Conservation (phyloP, 257 asterid genomes). For the Petunia axillaris region DNA sequence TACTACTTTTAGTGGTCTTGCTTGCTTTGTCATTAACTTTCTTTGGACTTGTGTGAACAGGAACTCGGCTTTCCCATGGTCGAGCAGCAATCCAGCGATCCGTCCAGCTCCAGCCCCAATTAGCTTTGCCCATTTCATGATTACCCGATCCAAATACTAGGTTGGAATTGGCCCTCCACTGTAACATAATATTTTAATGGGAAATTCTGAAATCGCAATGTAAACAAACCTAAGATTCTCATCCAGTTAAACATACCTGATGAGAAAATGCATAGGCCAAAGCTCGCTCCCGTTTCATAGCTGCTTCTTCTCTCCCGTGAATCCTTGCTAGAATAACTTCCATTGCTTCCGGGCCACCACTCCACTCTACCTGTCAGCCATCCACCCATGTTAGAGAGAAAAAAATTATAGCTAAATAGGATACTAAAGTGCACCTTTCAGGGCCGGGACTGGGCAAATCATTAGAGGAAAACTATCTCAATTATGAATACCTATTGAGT, state of each 20-base stretch:
- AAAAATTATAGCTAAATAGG: background rate
- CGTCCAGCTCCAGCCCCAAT: constrained; percentile 99
- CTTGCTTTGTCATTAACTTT: constrained; percentile 43
- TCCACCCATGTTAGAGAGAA: constrained; percentile 25
- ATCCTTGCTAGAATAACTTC: constrained; percentile 76
- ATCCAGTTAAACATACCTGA: constrained; percentile 53
- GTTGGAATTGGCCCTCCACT: constrained; percentile 87
- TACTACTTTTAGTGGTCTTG: constrained; percentile 41
- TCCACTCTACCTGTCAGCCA: constrained; percentile 84
- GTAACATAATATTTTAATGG: constrained; percentile 31
- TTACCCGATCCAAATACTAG: constrained; percentile 56
- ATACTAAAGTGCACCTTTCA: background rate
- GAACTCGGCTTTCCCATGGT: constrained; percentile 91
- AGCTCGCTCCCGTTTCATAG: constrained; percentile 85
- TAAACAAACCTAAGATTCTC: background rate
- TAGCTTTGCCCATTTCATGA: constrained; percentile 57
- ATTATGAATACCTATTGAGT: background rate
- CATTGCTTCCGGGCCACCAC: constrained; percentile 71
- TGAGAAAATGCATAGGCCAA: constrained; percentile 95
- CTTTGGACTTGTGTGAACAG: constrained; percentile 54
- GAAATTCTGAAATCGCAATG: background rate
- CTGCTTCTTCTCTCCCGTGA: constrained; percentile 93
- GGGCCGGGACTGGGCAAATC: background rate
- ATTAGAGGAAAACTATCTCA: background rate
- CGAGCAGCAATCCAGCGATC: constrained; percentile 96